Conservation (phyloP, 345 rosid species). For the Microthlaspi erraticum region DNA sequence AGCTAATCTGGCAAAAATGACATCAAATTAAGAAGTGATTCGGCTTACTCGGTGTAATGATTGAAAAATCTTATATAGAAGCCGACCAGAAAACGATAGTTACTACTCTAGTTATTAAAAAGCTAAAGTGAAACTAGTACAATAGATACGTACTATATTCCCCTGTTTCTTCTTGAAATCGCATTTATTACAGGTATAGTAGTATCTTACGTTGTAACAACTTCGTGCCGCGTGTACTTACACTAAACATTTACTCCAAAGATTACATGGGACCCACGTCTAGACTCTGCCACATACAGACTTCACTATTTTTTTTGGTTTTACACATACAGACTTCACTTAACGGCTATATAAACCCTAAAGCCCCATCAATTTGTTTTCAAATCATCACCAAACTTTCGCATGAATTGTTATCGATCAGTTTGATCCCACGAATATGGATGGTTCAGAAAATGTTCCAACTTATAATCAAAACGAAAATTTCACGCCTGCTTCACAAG, state of each 20-base stretch:
- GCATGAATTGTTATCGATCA: slow-evolving; percentile 6
- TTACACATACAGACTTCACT: too few species aligned
- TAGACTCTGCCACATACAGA: too few species aligned
- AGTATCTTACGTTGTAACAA: neutral
- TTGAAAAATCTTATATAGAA: neutral
- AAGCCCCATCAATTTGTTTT: neutral
- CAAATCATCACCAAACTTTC: slow-evolving; percentile 1
- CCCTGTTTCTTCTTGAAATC: neutral
- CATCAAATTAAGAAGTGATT: neutral
- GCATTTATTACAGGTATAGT: neutral
- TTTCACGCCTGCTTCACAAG: neutral
- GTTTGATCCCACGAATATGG: slow-evolving; percentile 6
- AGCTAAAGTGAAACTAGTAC: too few species aligned
- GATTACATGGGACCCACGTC: neutral
- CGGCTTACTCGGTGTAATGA: slow-evolving; percentile 19
- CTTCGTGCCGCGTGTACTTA: slow-evolving; percentile 16
- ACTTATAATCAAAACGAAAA: slow-evolving; percentile 11
- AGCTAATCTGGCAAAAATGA: neutral
- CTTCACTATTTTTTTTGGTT: too few species aligned
- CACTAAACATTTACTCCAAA: neutral
- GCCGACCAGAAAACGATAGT: too few species aligned
- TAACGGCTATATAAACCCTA: slow-evolving; percentile 2
- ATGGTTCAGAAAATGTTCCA: slow-evolving; percentile 3
- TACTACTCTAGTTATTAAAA: too few species aligned
- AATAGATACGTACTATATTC: too few species aligned